Evolutionary conservation across 1,139 yeast species (phyloP).

Genomic region (Arxiozyma bovina): DNA sequence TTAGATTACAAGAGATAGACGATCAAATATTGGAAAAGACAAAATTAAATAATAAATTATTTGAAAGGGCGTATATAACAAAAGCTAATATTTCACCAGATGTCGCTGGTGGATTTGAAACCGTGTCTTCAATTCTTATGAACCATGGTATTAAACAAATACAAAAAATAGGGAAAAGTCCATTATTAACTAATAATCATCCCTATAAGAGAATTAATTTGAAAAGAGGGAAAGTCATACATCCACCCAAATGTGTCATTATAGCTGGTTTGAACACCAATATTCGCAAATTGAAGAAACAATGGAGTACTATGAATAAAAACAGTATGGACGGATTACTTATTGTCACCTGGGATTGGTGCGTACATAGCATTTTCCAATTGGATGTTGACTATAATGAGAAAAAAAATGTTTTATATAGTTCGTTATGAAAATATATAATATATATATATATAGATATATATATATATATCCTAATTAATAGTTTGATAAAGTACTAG

Average conservation of each 20-base stretch:
- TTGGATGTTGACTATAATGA: constrained; percentile 11
- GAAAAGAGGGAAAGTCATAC: constrained; percentile 12
- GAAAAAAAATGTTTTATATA: constrained; percentile 4
- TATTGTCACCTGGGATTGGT: constrained; percentile 24
- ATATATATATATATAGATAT: not conserved
- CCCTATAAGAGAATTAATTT: constrained; percentile 19
- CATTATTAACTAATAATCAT: constrained; percentile 3
- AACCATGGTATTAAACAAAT: constrained; percentile 46
- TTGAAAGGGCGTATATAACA: constrained; percentile 33
- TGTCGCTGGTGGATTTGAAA: constrained; percentile 59
- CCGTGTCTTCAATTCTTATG: constrained; percentile 50
- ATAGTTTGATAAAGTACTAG: not conserved
- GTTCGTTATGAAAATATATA: constrained; percentile 1
- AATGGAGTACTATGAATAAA: constrained; percentile 25
- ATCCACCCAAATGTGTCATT: constrained; percentile 19
- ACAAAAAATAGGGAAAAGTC: constrained; percentile 4
- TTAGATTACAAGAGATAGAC: constrained; percentile 29
- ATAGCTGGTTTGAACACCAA: constrained; percentile 35
- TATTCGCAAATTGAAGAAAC: constrained; percentile 35
- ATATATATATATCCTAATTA: not conserved
- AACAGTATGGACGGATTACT: constrained; percentile 13
- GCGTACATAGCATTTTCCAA: constrained; percentile 18
- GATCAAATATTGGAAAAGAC: constrained; percentile 28
- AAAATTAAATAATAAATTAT: constrained; percentile 27
- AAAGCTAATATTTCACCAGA: constrained; percentile 56